Percentiles rank a stretch among this genome's conserved stretches.
Conservation (phyloP, 306 rosid genomes). For the Prosopis cineraria region DNA sequence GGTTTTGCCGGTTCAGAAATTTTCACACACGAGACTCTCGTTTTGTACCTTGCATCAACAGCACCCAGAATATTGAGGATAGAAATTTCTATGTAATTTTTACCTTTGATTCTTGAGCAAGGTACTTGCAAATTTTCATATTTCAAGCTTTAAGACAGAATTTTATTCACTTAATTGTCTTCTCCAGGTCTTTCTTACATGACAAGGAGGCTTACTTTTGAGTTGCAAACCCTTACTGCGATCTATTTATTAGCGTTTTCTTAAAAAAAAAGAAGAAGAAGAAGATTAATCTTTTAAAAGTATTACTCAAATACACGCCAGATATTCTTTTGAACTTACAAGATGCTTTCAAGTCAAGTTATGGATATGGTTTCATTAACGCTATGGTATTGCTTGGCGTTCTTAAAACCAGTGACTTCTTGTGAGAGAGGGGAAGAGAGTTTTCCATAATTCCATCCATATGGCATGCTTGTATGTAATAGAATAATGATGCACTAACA, state of each 20-base stretch:
- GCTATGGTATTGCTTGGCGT: slow-evolving; percentile 41
- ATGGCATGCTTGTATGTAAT: background rate
- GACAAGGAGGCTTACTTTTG: slow-evolving; percentile 33
- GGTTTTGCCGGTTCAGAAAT: background rate
- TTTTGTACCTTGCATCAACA: background rate
- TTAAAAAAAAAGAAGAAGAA: no score
- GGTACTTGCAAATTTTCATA: background rate
- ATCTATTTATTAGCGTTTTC: background rate
- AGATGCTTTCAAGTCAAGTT: slow-evolving; percentile 38
- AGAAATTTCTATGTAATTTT: background rate
- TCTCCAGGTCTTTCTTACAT: slow-evolving; percentile 27
- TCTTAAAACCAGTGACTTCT: slow-evolving; percentile 29
- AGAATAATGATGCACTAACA: background rate
- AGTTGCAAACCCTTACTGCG: background rate
- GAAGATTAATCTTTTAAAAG: slow-evolving; percentile 18
- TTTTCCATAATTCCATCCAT: slow-evolving; percentile 9
- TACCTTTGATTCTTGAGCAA: background rate
- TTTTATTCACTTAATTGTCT: slow-evolving; percentile 16
- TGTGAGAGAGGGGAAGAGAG: background rate
- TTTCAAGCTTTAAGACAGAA: slow-evolving; percentile 4
- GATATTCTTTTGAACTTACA: slow-evolving; percentile 36
- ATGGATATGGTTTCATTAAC: slow-evolving; percentile 46
- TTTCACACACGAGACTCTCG: background rate
- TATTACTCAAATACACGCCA: slow-evolving; percentile 31
- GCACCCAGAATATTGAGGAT: background rate